Conservation (phyloP, 257 asterid genomes). For the Solanum boliviense region DNA sequence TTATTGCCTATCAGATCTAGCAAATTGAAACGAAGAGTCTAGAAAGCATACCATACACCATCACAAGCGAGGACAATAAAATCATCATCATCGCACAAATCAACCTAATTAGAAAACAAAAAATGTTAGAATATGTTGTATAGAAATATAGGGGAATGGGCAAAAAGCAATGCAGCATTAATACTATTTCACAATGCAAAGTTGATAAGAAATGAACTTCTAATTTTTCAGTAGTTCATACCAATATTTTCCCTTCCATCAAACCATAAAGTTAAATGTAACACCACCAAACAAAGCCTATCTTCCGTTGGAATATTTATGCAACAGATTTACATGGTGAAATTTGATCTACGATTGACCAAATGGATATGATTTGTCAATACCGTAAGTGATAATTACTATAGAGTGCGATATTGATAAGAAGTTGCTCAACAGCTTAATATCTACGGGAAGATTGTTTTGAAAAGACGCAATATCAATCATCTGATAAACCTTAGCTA, state of each 20-base stretch:
- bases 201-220: neutral
- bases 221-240: neutral
- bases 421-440: neutral
- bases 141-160: neutral
- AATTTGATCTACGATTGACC: neutral
- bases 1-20: neutral
- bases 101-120: conserved; percentile 44
- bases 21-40: neutral
- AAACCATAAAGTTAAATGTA: neutral
- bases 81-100: conserved; percentile 80
- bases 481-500: neutral
- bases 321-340: neutral
- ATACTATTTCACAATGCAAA: neutral
- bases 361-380: neutral
- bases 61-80: conserved; percentile 94
- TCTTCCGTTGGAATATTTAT: neutral
- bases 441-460: neutral
- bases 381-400: neutral
- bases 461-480: neutral
- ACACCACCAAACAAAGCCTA: neutral
- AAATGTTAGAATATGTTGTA: neutral
- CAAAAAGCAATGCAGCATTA: neutral
- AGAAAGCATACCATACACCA: conserved; percentile 73
- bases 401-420: neutral
- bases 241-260: neutral